Percentiles rank a stretch among this genome's conserved stretches.
Evolutionary conservation across 306 rosid genomes (phyloP).

Genomic region (Aeschynomene evenia): DNA sequence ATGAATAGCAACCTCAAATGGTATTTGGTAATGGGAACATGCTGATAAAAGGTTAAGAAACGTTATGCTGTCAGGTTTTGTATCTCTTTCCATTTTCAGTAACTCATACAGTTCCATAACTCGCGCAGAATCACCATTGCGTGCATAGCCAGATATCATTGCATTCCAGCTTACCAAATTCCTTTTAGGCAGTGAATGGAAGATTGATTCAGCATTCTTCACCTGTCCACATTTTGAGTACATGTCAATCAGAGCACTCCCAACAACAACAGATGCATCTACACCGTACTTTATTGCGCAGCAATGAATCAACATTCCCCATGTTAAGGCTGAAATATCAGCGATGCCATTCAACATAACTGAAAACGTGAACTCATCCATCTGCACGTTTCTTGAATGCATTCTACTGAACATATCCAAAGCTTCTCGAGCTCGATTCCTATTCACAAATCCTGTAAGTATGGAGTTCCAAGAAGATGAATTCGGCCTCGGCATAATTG

Average conservation of each 20-base stretch:
- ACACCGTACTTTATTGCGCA: constrained; percentile 50
- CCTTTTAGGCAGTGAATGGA: constrained; percentile 42
- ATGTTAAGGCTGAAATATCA: constrained; percentile 50
- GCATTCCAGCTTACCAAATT: constrained; percentile 75
- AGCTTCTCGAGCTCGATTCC: constrained; percentile 53
- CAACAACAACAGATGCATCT: constrained; percentile 57
- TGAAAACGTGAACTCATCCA: constrained; percentile 71
- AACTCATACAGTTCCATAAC: constrained; percentile 48
- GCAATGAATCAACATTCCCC: constrained; percentile 70
- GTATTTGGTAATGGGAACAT: constrained; percentile 50
- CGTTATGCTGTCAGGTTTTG: constrained; percentile 62
- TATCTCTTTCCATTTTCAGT: constrained; percentile 43
- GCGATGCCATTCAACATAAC: constrained; percentile 66
- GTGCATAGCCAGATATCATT: constrained; percentile 64
- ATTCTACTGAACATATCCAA: constrained; percentile 52
- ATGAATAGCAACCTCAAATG: constrained; percentile 39
- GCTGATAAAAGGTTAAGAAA: constrained; percentile 61
- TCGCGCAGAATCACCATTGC: constrained; percentile 43
- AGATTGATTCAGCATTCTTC: constrained; percentile 50
- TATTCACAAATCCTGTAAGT: constrained; percentile 65
- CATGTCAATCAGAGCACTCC: constrained; percentile 66
- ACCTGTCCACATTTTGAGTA: constrained; percentile 75
- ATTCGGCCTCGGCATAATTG: constrained; percentile 54
- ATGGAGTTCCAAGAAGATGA: constrained; percentile 77
- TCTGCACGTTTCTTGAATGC: constrained; percentile 46